These are phyloP conservation scores for Blepharisma stoltei DNA, from an alignment of 73 alveolate species.

Conservation along the genomic window DNA sequence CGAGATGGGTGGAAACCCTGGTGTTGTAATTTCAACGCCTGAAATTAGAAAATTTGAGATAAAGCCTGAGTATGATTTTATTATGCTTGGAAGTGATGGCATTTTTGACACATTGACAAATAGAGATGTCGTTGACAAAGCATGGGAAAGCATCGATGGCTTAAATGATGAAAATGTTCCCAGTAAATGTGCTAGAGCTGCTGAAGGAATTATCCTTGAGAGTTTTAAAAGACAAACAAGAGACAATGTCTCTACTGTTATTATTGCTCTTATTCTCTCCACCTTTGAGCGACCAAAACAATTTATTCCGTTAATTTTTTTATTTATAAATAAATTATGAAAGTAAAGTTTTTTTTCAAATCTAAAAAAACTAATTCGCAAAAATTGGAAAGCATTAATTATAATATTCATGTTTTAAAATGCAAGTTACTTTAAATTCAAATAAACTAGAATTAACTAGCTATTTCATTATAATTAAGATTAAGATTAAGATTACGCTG, in stretches of 20 bases:
- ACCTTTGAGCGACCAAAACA: no score
- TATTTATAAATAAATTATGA: no score
- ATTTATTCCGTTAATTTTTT: no score
- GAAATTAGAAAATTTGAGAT: constrained; percentile 84
- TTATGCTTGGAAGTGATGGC: constrained; percentile 86
- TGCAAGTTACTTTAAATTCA: no score
- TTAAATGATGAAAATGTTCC: neutral
- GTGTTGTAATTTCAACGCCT: constrained; percentile 92
- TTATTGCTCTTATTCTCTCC: neutral
- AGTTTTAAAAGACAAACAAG: neutral
- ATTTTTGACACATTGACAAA: constrained; percentile 91
- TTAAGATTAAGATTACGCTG: no score
- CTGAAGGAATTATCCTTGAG: neutral
- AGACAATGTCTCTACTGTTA: constrained; percentile 13
- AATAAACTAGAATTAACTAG: no score
- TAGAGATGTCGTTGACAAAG: constrained; percentile 84
- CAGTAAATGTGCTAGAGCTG: neutral
- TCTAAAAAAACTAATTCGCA: no score
- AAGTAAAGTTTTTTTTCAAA: no score
- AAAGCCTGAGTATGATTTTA: constrained; percentile 61
- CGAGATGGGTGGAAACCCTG: constrained; percentile 93
- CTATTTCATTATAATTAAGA: no score
- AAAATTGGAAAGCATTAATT: no score
- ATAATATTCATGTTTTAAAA: no score
- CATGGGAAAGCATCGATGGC: constrained; percentile 5